These are phyloP conservation scores for Aspergillus costaricaensis DNA, from an alignment of 2,329 filamentous ascomycete species.

Conservation along the genomic window DNA sequence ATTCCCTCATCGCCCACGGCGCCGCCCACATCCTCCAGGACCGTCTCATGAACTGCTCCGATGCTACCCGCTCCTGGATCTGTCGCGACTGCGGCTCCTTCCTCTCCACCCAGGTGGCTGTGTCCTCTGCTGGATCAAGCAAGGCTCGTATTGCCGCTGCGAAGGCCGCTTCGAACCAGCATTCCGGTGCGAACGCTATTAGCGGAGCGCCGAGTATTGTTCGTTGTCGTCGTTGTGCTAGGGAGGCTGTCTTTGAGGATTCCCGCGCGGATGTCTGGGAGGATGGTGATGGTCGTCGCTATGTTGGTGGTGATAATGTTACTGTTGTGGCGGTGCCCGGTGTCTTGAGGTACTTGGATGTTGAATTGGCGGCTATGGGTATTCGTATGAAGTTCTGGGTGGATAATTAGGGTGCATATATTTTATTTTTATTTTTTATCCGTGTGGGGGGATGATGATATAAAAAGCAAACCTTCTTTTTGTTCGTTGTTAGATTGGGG, in stretches of 20 bases:
- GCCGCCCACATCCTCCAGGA: conserved; percentile 94
- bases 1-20: conserved; percentile 90
- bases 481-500: conserved; percentile 11
- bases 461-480: conserved; percentile 11
- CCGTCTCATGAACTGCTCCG: conserved; percentile 93
- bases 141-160: conserved; percentile 33
- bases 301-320: conserved; percentile 85
- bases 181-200: conserved; percentile 55
- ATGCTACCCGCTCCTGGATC: conserved; percentile 86
- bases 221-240: conserved; percentile 77
- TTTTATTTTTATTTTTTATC: too few species aligned
- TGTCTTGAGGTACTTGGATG: conserved; percentile 88
- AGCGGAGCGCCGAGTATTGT: conserved; percentile 64
- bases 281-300: conserved; percentile 81
- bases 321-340: conserved; percentile 90
- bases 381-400: conserved; percentile 92
- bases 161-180: conserved; percentile 34
- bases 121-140: conserved; percentile 33
- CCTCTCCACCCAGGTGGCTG: conserved; percentile 70
- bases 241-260: conserved; percentile 60
- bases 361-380: conserved; percentile 94
- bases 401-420: conserved; percentile 39
- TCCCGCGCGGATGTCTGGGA: conserved; percentile 80
- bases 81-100: conserved; percentile 90
- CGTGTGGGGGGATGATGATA: conserved; percentile 5